Percentiles rank a stretch among this genome's conserved stretches.
Evolutionary conservation across 202 grass and related monocot genomes (phyloP).

Genomic region (Dendrocalamus latiflorus): DNA sequence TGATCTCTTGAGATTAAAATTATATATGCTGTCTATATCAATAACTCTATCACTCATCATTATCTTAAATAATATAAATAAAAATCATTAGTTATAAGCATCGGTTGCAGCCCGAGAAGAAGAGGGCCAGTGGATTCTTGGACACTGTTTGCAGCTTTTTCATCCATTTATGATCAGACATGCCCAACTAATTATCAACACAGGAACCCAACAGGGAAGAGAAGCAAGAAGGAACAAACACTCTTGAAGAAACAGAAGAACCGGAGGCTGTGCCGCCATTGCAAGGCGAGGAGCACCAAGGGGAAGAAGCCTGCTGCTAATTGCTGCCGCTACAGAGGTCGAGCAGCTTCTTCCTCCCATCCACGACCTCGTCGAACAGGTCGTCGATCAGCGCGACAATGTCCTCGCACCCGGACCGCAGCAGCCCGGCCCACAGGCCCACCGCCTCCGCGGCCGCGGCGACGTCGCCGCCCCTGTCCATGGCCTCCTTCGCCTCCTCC

Average conservation of each 20-base stretch:
- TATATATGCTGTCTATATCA: too few species aligned
- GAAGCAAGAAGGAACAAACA: neutral
- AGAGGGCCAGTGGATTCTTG: neutral
- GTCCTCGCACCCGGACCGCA: slow-evolving; percentile 75
- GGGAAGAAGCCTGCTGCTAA: neutral
- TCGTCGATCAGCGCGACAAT: slow-evolving; percentile 71
- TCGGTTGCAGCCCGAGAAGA: too few species aligned
- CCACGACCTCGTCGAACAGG: slow-evolving; percentile 89
- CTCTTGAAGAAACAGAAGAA: too few species aligned
- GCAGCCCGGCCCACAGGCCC: slow-evolving; percentile 41
- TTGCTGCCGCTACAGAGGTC: slow-evolving; percentile 69
- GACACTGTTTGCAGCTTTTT: neutral
- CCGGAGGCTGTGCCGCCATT: slow-evolving; percentile 4
- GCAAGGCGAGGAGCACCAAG: neutral
- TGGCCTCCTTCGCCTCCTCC: slow-evolving; percentile 51
- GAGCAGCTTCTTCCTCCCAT: slow-evolving; percentile 79
- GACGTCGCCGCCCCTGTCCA: slow-evolving; percentile 48
- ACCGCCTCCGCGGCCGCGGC: slow-evolving; percentile 49
- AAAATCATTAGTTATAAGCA: too few species aligned
- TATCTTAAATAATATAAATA: too few species aligned
- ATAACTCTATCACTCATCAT: too few species aligned
- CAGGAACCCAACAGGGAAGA: neutral
- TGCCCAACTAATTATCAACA: neutral
- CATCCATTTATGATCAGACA: slow-evolving; percentile 25
- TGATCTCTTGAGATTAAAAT: too few species aligned